A percentile compares a stretch with the other conserved stretches of the same genome.
Conservation (phyloP, 352 stramenopile genomes). For the Globisporangium barbulae region DNA sequence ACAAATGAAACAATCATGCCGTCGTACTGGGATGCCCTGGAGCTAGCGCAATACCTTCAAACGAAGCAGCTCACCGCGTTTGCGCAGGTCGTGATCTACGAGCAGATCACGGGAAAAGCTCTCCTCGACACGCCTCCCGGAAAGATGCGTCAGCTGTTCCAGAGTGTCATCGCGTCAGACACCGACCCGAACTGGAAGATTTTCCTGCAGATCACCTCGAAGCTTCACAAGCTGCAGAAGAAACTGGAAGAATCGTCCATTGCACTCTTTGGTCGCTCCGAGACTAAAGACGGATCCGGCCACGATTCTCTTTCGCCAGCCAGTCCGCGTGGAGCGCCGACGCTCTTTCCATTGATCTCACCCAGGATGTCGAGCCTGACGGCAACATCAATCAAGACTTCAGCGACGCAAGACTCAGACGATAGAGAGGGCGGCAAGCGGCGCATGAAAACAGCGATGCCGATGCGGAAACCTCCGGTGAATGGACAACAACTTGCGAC, state of each 20-base stretch:
- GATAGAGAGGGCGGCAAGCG: constrained; percentile 5
- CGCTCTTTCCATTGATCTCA: constrained; percentile 29
- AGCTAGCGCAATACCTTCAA: constrained; percentile 60
- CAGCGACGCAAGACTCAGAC: constrained; percentile 1
- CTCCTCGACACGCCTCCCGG: constrained; percentile 42
- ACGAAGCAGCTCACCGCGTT: constrained; percentile 39
- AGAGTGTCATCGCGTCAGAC: constrained; percentile 19
- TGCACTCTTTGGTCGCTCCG: neutral
- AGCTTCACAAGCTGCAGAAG: constrained; percentile 48
- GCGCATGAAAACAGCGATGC: constrained; percentile 15
- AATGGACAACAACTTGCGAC: constrained; percentile 34
- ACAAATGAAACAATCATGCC: constrained; percentile 31
- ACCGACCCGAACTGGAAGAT: constrained; percentile 48
- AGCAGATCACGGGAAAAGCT: constrained; percentile 62
- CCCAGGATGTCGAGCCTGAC: constrained; percentile 18
- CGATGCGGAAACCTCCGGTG: constrained; percentile 27
- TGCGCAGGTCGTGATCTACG: constrained; percentile 45
- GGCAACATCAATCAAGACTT: constrained; percentile 6
- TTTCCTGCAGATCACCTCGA: constrained; percentile 34
- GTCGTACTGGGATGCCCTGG: constrained; percentile 51
- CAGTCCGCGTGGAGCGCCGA: constrained; percentile 8
- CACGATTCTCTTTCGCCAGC: neutral
- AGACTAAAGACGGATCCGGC: neutral
- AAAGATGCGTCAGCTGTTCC: constrained; percentile 46
- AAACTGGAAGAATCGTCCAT: constrained; percentile 20